These are phyloP conservation scores for Botrytis deweyae DNA, from an alignment of 2,329 filamentous ascomycete genomes.

Conservation along the genomic window DNA sequence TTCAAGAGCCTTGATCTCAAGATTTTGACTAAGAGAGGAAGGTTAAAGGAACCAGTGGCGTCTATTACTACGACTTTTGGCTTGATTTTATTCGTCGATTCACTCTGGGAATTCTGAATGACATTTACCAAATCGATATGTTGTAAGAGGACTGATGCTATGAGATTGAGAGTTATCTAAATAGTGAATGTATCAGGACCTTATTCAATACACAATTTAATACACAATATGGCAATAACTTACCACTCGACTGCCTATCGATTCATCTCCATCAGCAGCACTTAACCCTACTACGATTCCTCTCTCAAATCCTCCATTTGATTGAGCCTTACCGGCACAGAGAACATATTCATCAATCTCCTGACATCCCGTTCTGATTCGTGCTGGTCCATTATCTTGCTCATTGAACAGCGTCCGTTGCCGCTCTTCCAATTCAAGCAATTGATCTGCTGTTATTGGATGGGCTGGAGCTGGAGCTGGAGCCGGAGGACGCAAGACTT, in stretches of 20 bases:
- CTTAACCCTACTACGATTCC: slow-evolving; percentile 36
- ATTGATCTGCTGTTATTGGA: slow-evolving; percentile 32
- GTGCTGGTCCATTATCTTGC: neutral
- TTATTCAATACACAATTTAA: neutral
- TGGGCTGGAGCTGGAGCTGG: slow-evolving; percentile 21
- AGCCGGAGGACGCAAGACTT: slow-evolving; percentile 31
- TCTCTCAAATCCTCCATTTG: slow-evolving; percentile 25
- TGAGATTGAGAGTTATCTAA: slow-evolving; percentile 36
- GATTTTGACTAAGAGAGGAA: slow-evolving; percentile 34
- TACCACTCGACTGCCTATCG: slow-evolving; percentile 33
- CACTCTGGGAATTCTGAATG: neutral
- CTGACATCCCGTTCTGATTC: slow-evolving; percentile 32
- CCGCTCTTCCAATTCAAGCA: slow-evolving; percentile 32
- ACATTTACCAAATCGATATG: neutral
- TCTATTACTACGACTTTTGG: slow-evolving; percentile 36
- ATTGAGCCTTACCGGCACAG: slow-evolving; percentile 26
- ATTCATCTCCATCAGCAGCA: slow-evolving; percentile 35
- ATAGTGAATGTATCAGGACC: neutral
- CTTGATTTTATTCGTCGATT: neutral
- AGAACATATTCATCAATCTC: slow-evolving; percentile 30
- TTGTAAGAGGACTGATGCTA: slow-evolving; percentile 30
- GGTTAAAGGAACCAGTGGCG: slow-evolving; percentile 36
- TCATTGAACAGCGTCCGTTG: slow-evolving; percentile 29
- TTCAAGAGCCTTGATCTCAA: slow-evolving; percentile 29
- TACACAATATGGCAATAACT: slow-evolving; percentile 22